Conservation (phyloP, 345 rosid species). For the Arabidopsis thaliana region TAIR10.1 NC_003070.9:17954001-17954500, state of each 20-base stretch:
- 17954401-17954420: background rate
- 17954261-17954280: slow-evolving; percentile 29
- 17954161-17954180: slow-evolving; percentile 2
- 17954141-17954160: slow-evolving; percentile 22
- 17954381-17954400: slow-evolving; percentile 3
- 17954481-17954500: slow-evolving; percentile 18
- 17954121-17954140: slow-evolving; percentile 11
- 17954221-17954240: slow-evolving; percentile 39
- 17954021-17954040: slow-evolving; percentile 4
- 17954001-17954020: slow-evolving; percentile 22
- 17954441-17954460: slow-evolving; percentile 7
- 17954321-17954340: slow-evolving; percentile 14
- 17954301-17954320: slow-evolving; percentile 17
- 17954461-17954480: background rate
- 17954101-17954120: slow-evolving; percentile 8
- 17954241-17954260: slow-evolving; percentile 14
- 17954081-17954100: slow-evolving; percentile 23
- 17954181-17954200: slow-evolving; percentile 20
- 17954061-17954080: background rate
- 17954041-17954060: slow-evolving; percentile 24
- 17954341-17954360: background rate
- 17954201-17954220: slow-evolving; percentile 6
- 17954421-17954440: slow-evolving; percentile 7
- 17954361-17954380: background rate
- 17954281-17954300: slow-evolving; percentile 15